These are phyloP conservation scores for Pseudofabraea citricarpa DNA, from an alignment of 2,329 filamentous ascomycete genomes.

Conservation along the genomic window DNA sequence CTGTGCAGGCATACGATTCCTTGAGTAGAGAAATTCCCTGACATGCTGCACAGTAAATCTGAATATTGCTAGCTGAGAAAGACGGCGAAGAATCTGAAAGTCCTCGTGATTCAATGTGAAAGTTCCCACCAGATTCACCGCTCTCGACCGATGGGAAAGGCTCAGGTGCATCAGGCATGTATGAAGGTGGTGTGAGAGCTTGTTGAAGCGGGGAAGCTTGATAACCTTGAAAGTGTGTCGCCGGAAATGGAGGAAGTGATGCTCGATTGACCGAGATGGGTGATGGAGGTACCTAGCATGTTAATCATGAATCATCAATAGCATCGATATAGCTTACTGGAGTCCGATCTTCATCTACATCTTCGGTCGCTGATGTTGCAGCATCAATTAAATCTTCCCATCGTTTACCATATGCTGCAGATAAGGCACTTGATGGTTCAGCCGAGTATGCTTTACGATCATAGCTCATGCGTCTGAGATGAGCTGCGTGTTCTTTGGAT, in stretches of 20 bases:
- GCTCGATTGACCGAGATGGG: slow-evolving; percentile 59
- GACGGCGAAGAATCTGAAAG: slow-evolving; percentile 66
- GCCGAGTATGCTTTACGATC: slow-evolving; percentile 82
- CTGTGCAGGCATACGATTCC: slow-evolving; percentile 89
- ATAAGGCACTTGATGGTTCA: slow-evolving; percentile 59
- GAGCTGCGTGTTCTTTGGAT: slow-evolving; percentile 63
- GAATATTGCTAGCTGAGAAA: slow-evolving; percentile 69
- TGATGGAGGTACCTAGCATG: slow-evolving; percentile 56
- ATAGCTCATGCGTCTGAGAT: slow-evolving; percentile 61
- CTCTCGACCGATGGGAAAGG: slow-evolving; percentile 89
- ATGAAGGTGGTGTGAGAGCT: slow-evolving; percentile 76
- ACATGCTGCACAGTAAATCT: slow-evolving; percentile 91
- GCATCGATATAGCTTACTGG: slow-evolving; percentile 58
- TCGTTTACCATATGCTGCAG: slow-evolving; percentile 69
- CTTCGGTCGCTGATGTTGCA: slow-evolving; percentile 87
- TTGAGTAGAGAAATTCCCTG: slow-evolving; percentile 70
- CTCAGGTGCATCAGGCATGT: slow-evolving; percentile 62
- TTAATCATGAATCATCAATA: slow-evolving; percentile 9
- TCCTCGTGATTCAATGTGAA: slow-evolving; percentile 63
- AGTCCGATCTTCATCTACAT: slow-evolving; percentile 84
- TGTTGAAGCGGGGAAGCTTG: slow-evolving; percentile 89
- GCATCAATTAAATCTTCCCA: slow-evolving; percentile 98
- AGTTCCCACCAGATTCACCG: slow-evolving; percentile 66
- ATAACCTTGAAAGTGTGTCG: slow-evolving; percentile 64
- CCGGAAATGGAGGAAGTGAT: slow-evolving; percentile 55